Evolutionary conservation across 495 filamentous ascomycete species (phyloP).

Genomic region (Pyrenula massariospora): DNA sequence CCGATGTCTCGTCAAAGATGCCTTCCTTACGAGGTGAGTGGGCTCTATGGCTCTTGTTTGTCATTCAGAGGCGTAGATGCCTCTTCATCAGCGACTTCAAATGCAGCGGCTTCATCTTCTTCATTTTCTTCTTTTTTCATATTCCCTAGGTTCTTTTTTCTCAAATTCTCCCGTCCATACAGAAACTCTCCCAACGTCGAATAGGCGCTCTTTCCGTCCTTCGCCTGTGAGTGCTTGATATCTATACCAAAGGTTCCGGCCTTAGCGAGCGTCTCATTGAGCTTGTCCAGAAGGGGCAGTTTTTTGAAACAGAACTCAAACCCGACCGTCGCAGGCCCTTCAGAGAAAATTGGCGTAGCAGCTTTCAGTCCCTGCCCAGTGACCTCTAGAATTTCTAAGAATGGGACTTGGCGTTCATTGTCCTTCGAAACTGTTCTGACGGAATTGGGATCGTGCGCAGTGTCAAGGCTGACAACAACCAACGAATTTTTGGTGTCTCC

Average conservation of each 20-base stretch:
- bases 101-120: neutral
- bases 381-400: constrained; percentile 13
- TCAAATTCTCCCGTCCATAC: constrained; percentile 60
- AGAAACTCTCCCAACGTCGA: constrained; percentile 34
- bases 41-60: too few species aligned
- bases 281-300: constrained; percentile 7
- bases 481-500: constrained; percentile 13
- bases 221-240: constrained; percentile 18
- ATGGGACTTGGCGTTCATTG: constrained; percentile 11
- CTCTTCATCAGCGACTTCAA: neutral
- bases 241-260: constrained; percentile 8
- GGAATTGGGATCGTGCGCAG: constrained; percentile 27
- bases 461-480: constrained; percentile 47
- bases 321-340: constrained; percentile 17
- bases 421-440: constrained; percentile 20
- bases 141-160: constrained; percentile 38
- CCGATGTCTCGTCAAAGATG: too few species aligned
- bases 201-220: constrained; percentile 10
- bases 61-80: neutral
- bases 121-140: neutral
- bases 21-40: too few species aligned
- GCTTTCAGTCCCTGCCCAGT: constrained; percentile 11
- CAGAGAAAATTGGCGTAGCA: constrained; percentile 18
- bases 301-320: constrained; percentile 1
- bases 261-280: neutral